Percentiles rank a stretch among this genome's conserved stretches.
Conservation (phyloP, 1,284 basidiomycete species). For the Volvariella surrecta region DNA sequence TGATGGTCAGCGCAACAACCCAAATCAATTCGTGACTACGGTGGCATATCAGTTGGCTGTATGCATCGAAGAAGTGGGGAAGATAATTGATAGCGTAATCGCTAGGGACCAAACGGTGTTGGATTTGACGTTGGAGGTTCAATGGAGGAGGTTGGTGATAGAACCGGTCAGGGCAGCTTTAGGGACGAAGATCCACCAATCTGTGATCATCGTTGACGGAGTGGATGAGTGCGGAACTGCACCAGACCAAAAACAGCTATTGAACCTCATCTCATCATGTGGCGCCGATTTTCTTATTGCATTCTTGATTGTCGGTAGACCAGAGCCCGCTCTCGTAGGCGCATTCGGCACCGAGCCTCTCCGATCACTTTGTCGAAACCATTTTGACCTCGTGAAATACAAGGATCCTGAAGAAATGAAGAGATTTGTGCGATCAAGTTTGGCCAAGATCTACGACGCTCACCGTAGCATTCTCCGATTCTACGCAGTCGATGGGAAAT, state of each 20-base stretch:
- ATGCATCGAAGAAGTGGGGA: not conserved
- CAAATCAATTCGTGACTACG: not conserved
- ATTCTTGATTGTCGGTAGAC: not conserved
- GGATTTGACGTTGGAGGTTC: not conserved
- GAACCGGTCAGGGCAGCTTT: not conserved
- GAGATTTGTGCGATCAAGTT: too few species aligned
- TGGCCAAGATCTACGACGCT: too few species aligned
- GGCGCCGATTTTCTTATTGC: not conserved
- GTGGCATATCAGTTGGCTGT: not conserved
- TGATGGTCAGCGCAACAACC: not conserved
- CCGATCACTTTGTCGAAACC: too few species aligned
- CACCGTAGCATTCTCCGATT: not conserved
- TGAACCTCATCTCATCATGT: not conserved
- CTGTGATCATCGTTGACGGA: not conserved
- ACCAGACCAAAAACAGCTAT: not conserved
- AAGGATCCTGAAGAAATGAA: too few species aligned
- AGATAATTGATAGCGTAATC: not conserved
- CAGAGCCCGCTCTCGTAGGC: not conserved
- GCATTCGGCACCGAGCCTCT: not conserved
- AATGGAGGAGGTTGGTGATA: not conserved
- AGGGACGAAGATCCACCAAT: too few species aligned
- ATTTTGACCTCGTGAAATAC: too few species aligned
- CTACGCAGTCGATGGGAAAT: slow-evolving; percentile 4
- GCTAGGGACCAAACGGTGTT: not conserved
- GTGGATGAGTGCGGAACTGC: not conserved